Evolutionary conservation across 139 green algal species (phyloP).

Genomic region (Haematococcus sp.): DNA sequence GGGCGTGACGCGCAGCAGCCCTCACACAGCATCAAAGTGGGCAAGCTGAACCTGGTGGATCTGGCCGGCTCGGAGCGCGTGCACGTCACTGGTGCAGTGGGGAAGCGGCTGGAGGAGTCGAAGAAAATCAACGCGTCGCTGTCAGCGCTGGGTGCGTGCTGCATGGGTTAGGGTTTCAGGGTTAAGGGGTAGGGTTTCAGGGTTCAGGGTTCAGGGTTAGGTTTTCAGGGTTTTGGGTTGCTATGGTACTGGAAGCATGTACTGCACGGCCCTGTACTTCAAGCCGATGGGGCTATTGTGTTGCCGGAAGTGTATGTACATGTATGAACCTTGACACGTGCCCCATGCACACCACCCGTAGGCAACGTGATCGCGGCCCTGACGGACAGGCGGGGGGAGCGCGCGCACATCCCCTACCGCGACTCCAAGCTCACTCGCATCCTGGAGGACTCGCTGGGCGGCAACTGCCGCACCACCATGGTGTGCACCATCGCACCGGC

Average conservation of each 20-base stretch:
- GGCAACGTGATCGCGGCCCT: slow-evolving; percentile 96
- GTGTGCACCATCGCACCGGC: slow-evolving; percentile 85
- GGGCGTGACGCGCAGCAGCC: not conserved
- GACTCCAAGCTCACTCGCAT: slow-evolving; percentile 85
- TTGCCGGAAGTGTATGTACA: no score
- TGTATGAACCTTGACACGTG: no score
- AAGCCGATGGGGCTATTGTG: no score
- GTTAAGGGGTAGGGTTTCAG: no score
- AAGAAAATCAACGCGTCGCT: slow-evolving; percentile 98
- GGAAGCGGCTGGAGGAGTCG: slow-evolving; percentile 90
- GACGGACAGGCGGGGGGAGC: slow-evolving; percentile 66
- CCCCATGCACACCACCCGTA: slow-evolving; percentile 15
- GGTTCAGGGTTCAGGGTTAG: no score
- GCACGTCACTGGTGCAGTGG: slow-evolving; percentile 86
- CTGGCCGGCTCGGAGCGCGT: slow-evolving; percentile 93
- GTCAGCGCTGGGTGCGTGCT: slow-evolving; percentile 67
- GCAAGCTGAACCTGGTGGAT: slow-evolving; percentile 98
- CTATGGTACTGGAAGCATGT: no score
- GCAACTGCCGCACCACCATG: slow-evolving; percentile 95
- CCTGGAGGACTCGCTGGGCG: slow-evolving; percentile 86
- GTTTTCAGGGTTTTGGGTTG: no score
- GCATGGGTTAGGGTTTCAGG: no score
- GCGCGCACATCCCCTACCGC: slow-evolving; percentile 89
- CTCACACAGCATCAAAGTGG: slow-evolving; percentile 61
- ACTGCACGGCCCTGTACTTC: no score